Percentiles rank a stretch among this genome's conserved stretches.
Evolutionary conservation across 2,329 filamentous ascomycete genomes (phyloP).

Genomic region (Monosporascus sp.): DNA sequence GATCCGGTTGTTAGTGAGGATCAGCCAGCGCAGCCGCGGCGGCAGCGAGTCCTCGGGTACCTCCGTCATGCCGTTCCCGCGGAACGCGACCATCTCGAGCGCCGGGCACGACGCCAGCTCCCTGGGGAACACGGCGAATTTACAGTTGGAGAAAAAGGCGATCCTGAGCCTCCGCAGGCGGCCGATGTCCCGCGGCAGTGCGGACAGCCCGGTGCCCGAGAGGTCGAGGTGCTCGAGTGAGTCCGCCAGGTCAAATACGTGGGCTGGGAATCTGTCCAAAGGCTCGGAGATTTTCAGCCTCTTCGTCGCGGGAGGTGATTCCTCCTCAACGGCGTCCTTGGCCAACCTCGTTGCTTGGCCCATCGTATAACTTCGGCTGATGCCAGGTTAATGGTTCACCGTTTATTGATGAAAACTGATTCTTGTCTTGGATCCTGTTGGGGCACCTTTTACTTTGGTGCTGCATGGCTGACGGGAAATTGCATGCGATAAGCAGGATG

Average conservation of each 20-base stretch:
- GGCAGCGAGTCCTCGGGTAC: constrained; percentile 38
- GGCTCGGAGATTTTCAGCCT: constrained; percentile 31
- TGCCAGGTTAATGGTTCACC: too few relatives aligned
- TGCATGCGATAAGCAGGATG: too few relatives aligned
- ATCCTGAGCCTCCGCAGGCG: constrained; percentile 38
- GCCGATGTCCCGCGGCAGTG: constrained; percentile 34
- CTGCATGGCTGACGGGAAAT: too few relatives aligned
- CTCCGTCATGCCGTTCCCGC: constrained; percentile 37
- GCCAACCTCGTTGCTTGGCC: too few relatives aligned
- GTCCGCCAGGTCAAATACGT: constrained; percentile 35
- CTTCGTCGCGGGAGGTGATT: constrained; percentile 11
- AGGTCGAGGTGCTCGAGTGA: constrained; percentile 42
- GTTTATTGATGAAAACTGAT: too few relatives aligned
- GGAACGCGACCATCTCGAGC: constrained; percentile 46
- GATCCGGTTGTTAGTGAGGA: constrained; percentile 42
- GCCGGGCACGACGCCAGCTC: constrained; percentile 36
- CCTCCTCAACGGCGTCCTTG: too few relatives aligned
- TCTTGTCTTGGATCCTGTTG: too few relatives aligned
- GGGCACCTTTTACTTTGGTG: too few relatives aligned
- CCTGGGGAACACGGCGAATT: constrained; percentile 36
- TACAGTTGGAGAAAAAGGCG: constrained; percentile 42
- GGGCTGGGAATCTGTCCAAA: constrained; percentile 31
- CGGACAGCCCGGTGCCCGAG: constrained; percentile 38
- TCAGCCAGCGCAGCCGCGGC: constrained; percentile 39
- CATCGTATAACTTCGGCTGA: too few relatives aligned